Percentiles rank a stretch among this genome's conserved stretches.
phyloP scores from a whole-genome alignment of 202 grass and related monocot genomes.

The Eragrostis tef region DNA sequence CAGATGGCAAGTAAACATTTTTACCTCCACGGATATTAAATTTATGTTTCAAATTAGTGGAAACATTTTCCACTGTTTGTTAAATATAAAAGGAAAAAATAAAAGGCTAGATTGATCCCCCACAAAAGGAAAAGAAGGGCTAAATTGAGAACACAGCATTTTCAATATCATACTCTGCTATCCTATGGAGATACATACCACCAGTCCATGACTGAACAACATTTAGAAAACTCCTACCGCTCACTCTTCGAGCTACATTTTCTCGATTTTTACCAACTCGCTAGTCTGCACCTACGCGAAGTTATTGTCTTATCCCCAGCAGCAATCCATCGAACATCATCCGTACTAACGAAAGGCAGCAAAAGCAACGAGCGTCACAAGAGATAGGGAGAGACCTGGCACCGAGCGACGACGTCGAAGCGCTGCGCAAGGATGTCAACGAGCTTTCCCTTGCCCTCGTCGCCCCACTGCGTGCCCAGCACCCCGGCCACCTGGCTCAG shows the following conservation, averaged over 20 bases:
- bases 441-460: constrained; percentile 73
- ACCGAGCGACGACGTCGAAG: constrained; percentile 81
- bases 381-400: constrained; percentile 60
- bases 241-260: not conserved
- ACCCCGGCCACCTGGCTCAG: constrained; percentile 90
- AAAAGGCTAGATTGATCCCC: not conserved
- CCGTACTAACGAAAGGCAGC: not conserved
- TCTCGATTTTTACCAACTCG: not conserved
- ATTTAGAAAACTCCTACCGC: not conserved
- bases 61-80: not conserved
- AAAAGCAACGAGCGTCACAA: not conserved
- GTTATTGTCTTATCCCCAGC: not conserved
- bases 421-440: constrained; percentile 58
- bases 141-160: not conserved
- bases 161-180: not conserved
- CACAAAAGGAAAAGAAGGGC: no score
- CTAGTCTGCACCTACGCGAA: not conserved
- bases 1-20: not conserved
- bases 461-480: constrained; percentile 72
- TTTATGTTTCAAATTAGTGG: not conserved
- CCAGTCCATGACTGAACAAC: not conserved
- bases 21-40: not conserved
- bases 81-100: not conserved
- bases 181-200: constrained; percentile 7
- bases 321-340: constrained; percentile 43